Evolutionary conservation across 2,329 filamentous ascomycete genomes (phyloP).

Genomic region (Colletotrichum tropicicola): DNA sequence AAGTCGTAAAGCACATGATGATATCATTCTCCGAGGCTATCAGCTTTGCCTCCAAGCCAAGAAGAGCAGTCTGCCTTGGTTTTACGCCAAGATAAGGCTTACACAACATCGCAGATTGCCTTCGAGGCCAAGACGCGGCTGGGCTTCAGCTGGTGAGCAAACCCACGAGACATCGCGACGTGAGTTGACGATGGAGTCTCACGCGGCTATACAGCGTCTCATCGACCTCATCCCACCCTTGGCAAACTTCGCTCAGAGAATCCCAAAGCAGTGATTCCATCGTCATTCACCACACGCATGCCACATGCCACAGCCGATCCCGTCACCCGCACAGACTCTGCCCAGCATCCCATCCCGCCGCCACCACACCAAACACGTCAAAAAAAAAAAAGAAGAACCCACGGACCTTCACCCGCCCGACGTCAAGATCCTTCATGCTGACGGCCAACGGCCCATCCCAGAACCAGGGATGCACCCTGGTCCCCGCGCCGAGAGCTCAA

Average conservation of each 20-base stretch:
- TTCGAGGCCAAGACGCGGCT: not conserved
- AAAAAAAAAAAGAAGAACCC: not conserved
- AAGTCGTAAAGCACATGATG: not conserved
- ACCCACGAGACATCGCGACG: not conserved
- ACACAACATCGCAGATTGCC: not conserved
- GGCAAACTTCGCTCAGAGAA: not conserved
- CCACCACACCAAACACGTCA: not conserved
- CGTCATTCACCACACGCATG: not conserved
- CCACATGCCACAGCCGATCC: no score
- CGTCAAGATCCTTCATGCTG: not conserved
- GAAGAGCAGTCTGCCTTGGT: not conserved
- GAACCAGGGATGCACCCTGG: not conserved
- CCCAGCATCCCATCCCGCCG: not conserved
- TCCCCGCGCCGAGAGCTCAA: not conserved
- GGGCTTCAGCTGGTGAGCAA: not conserved
- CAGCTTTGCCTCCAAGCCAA: not conserved
- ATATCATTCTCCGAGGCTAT: not conserved
- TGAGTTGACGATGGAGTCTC: not conserved
- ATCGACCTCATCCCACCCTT: not conserved
- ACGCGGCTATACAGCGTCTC: not conserved
- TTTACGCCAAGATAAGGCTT: not conserved
- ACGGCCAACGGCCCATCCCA: not conserved
- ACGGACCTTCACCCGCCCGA: not conserved
- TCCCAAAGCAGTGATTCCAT: not conserved
- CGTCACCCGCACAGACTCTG: not conserved